A percentile compares a stretch with the other conserved stretches of the same genome.
phyloP scores from a whole-genome alignment of 2,329 filamentous ascomycete species.

The Dactylellina drechsleri region DNA sequence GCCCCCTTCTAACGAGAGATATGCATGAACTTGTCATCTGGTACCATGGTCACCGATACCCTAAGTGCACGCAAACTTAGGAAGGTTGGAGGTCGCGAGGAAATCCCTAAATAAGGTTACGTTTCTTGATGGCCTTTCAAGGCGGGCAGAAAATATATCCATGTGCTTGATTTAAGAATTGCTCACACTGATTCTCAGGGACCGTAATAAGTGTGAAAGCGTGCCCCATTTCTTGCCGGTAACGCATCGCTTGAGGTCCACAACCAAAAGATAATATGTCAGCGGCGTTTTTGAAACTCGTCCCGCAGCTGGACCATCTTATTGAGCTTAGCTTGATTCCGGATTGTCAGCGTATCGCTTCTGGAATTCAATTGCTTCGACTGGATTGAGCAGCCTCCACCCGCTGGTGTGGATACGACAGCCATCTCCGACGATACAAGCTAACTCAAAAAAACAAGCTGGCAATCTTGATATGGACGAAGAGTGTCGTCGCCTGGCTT shows the following conservation, averaged over 20 bases:
- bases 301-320: conserved; percentile 11
- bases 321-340: conserved; percentile 6
- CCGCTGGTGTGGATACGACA: background rate
- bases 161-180: no score
- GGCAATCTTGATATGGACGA: no score
- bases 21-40: background rate
- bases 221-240: background rate
- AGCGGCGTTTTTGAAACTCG: conserved; percentile 47
- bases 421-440: no score
- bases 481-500: no score
- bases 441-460: no score
- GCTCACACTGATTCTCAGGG: background rate
- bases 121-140: no score
- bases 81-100: no score
- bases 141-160: no score
- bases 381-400: background rate
- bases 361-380: background rate
- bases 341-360: background rate
- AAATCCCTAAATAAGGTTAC: no score
- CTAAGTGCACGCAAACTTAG: background rate
- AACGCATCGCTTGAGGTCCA: background rate
- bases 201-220: background rate
- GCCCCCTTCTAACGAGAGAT: conserved; percentile 1
- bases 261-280: conserved; percentile 20
- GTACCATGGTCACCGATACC: background rate